These are phyloP conservation scores for Diplodia scrobiculata DNA, from an alignment of 2,329 filamentous ascomycete genomes.

Conservation along the genomic window DNA sequence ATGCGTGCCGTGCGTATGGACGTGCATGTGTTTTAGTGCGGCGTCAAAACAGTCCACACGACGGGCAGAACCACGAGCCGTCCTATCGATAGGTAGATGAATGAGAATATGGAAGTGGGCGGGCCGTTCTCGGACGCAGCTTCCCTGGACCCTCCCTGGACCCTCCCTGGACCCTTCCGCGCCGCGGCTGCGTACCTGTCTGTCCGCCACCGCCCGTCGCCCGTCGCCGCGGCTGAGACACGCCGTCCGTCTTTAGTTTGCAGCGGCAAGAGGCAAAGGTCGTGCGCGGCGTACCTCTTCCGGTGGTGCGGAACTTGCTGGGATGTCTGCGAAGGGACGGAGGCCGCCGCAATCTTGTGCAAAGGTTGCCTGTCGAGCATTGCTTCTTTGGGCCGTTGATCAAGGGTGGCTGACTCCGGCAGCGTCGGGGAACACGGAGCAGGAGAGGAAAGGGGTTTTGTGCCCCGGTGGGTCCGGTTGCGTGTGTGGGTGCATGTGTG, in stretches of 20 bases:
- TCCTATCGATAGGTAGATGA: background rate
- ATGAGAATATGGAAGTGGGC: too few species aligned
- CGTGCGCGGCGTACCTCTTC: background rate
- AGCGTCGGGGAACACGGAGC: background rate
- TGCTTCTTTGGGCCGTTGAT: slow-evolving; percentile 5
- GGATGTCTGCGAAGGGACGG: slow-evolving; percentile 18
- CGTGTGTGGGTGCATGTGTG: background rate
- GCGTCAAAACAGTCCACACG: background rate
- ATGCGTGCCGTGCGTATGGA: background rate
- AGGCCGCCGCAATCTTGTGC: slow-evolving; percentile 1
- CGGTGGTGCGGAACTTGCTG: background rate
- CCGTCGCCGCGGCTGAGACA: slow-evolving; percentile 1
- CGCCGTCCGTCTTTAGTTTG: background rate
- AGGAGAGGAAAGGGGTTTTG: background rate
- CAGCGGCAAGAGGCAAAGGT: background rate
- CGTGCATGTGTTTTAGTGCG: background rate
- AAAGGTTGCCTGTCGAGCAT: slow-evolving; percentile 25
- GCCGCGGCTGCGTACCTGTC: background rate
- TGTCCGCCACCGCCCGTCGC: background rate
- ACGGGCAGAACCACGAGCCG: background rate
- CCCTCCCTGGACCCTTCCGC: too few species aligned
- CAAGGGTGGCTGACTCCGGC: too few species aligned
- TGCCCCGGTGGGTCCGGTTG: background rate
- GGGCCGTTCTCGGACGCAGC: too few species aligned
- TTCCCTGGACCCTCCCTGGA: too few species aligned